Percentiles rank a stretch among this genome's conserved stretches.
These are phyloP conservation scores for Nectriaceae sp. DNA, from an alignment of 2,329 filamentous ascomycete species.

Conservation along the genomic window DNA sequence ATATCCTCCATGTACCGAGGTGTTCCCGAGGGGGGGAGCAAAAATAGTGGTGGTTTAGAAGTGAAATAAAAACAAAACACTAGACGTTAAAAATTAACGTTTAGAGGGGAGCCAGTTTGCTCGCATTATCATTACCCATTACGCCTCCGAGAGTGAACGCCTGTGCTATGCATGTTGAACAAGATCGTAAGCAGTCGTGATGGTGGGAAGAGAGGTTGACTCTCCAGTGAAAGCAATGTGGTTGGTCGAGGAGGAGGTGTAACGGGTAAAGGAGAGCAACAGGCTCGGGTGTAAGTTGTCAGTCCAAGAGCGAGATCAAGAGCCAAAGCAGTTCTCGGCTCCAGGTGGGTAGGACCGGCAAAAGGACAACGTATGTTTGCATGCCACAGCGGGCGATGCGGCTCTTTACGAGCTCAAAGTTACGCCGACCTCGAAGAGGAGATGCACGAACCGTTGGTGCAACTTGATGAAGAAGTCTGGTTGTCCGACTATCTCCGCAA, in stretches of 20 bases:
- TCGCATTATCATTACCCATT: constrained; percentile 24
- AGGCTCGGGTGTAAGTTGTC: background rate
- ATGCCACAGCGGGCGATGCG: constrained; percentile 18
- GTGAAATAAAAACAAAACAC: background rate
- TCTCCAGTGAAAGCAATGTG: background rate
- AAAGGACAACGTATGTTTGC: constrained; percentile 30
- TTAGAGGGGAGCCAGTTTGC: background rate
- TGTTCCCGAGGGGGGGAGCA: background rate
- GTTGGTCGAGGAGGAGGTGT: background rate
- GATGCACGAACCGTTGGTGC: constrained; percentile 63
- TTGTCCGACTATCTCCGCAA: constrained; percentile 66
- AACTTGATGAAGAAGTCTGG: constrained; percentile 71
- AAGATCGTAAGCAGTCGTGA: constrained; percentile 1
- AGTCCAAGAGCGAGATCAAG: background rate
- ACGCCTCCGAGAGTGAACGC: constrained; percentile 16
- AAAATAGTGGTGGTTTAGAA: background rate
- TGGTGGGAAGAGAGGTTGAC: background rate
- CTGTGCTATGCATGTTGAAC: constrained; percentile 20
- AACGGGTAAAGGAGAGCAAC: background rate
- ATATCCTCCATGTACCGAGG: background rate
- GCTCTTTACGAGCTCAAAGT: constrained; percentile 49
- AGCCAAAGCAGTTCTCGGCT: background rate
- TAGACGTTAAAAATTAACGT: constrained; percentile 1
- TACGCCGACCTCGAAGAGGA: constrained; percentile 61
- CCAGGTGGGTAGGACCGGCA: constrained; percentile 3